Evolutionary conservation across 306 rosid genomes (phyloP).

Genomic region (Trifolium subterraneum): DNA sequence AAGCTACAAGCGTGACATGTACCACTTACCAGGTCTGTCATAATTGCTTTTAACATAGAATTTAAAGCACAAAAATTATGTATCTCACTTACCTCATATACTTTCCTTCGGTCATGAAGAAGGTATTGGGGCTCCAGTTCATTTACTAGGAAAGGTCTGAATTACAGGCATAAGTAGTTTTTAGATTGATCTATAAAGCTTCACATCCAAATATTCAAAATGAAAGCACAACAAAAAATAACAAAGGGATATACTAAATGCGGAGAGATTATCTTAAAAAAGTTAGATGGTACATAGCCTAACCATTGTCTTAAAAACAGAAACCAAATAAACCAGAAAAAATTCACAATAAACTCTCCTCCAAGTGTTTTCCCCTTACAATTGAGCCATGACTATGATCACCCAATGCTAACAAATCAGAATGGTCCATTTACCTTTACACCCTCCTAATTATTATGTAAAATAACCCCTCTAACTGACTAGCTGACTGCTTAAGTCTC

Average conservation of each 20-base stretch:
- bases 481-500: conserved; percentile 3
- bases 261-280: conserved; percentile 24
- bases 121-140: conserved; percentile 95
- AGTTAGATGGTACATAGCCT: conserved; percentile 7
- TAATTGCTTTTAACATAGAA: too few species aligned
- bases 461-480: neutral
- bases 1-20: too few species aligned
- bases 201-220: conserved; percentile 35
- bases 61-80: neutral
- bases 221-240: conserved; percentile 14
- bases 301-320: conserved; percentile 3
- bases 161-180: conserved; percentile 50
- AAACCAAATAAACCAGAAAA: conserved; percentile 3
- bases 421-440: neutral
- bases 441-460: neutral
- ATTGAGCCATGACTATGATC: neutral
- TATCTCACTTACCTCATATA: conserved; percentile 71
- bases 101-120: conserved; percentile 96
- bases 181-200: conserved; percentile 43
- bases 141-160: conserved; percentile 89
- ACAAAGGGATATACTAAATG: conserved; percentile 24
- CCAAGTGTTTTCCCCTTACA: neutral
- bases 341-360: neutral
- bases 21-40: too few species aligned
- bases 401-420: conserved; percentile 3